A percentile compares a stretch with the other conserved stretches of the same genome.
These are phyloP conservation scores for Podospora appendiculata DNA, from an alignment of 495 filamentous ascomycete genomes.

Conservation along the genomic window DNA sequence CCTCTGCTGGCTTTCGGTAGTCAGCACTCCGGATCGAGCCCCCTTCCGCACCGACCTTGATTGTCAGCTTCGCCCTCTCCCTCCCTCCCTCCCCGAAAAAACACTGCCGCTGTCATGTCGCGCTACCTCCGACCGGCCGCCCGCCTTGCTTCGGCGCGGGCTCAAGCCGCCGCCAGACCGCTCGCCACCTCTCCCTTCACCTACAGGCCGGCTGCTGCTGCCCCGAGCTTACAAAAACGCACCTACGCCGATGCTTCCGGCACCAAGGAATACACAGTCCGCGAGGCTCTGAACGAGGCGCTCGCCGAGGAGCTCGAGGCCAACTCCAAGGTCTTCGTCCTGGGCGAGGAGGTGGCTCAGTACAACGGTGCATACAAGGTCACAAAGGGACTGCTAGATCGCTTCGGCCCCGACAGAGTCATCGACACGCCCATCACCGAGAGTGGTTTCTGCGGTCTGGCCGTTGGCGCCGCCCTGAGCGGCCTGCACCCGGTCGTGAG, in stretches of 20 bases:
- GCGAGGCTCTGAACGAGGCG: conserved; percentile 95
- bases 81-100: conserved; percentile 13
- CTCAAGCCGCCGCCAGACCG: conserved; percentile 36
- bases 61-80: conserved; percentile 5
- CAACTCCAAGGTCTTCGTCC: conserved; percentile 88
- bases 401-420: conserved; percentile 93
- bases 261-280: conserved; percentile 86
- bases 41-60: not conserved
- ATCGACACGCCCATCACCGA: conserved; percentile 99
- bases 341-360: conserved; percentile 98
- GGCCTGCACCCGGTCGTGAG: conserved; percentile 89
- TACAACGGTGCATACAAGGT: conserved; percentile 99
- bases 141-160: conserved; percentile 59
- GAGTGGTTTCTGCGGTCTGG: conserved; percentile 86
- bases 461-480: conserved; percentile 88
- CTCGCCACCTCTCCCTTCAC: conserved; percentile 39
- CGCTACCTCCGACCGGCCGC: conserved; percentile 76
- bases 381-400: conserved; percentile 91
- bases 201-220: conserved; percentile 37
- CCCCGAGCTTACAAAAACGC: conserved; percentile 34
- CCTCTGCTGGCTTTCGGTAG: not conserved
- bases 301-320: conserved; percentile 93
- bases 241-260: conserved; percentile 52
- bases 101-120: conserved; percentile 38
- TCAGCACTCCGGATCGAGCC: not conserved